Conservation (phyloP, 768 basidiomycete genomes). For the Chalciporus piperatus region DNA sequence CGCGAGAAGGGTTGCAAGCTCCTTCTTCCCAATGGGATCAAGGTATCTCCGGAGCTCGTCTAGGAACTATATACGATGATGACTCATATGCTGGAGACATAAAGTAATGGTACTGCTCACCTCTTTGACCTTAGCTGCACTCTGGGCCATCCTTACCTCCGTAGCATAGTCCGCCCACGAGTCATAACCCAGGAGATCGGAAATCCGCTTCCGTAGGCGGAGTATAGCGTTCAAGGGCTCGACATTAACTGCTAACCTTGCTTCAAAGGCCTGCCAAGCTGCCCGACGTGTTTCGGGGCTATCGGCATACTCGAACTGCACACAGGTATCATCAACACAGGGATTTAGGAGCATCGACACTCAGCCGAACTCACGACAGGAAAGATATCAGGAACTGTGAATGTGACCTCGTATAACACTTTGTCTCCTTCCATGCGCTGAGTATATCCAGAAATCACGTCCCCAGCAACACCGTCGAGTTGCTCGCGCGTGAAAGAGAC, state of each 20-base stretch:
- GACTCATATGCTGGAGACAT: background rate
- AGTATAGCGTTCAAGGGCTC: conserved; percentile 68
- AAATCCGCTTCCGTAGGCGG: conserved; percentile 65
- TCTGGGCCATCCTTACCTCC: conserved; percentile 81
- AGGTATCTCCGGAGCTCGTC: conserved; percentile 69
- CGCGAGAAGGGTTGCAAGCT: conserved; percentile 59
- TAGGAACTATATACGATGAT: conserved; percentile 54
- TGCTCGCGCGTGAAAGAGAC: conserved; percentile 69
- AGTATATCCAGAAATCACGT: conserved; percentile 74
- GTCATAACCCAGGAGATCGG: conserved; percentile 62
- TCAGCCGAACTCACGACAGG: conserved; percentile 48
- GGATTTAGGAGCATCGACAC: too few relatives aligned
- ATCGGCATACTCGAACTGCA: conserved; percentile 72
- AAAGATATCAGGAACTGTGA: conserved; percentile 79
- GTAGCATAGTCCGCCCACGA: conserved; percentile 84
- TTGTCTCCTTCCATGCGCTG: conserved; percentile 57
- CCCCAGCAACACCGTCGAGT: conserved; percentile 75
- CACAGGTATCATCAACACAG: too few relatives aligned
- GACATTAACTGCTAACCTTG: conserved; percentile 62
- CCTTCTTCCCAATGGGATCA: conserved; percentile 65
- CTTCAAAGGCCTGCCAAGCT: conserved; percentile 64
- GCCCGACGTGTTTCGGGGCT: conserved; percentile 63
- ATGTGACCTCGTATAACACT: conserved; percentile 68
- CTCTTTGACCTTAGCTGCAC: conserved; percentile 52
- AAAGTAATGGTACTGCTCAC: conserved; percentile 31